Base-by-base conservation (phyloP, 2,329 filamentous ascomycete genomes). In the Furcasterigmium sp. region DNA sequence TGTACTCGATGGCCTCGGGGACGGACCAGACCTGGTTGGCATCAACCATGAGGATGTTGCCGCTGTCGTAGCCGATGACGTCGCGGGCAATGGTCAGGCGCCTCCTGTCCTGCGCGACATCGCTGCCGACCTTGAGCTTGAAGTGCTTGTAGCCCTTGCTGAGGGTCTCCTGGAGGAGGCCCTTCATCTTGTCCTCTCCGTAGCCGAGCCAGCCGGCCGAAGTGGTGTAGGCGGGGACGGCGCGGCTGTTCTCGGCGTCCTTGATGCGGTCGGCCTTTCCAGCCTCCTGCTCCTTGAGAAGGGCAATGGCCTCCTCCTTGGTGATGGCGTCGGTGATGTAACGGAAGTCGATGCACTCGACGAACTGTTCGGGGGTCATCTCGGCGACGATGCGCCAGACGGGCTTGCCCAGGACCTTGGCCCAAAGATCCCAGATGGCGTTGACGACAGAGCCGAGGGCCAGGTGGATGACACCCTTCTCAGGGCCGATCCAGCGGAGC, bases 321-420 rank as follows among this genome's bases (percentile, higher is more conserved):
- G 89, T 95, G 52, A 95, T 74, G n/a, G 88, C 89, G 65, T 95
- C 90, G 19, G 87, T 93, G 63, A 95, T 94, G 68, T 96, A 95
- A 39, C 90, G 78, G 72, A 95, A 96, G 68, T 95, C 91, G 60
- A 96, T 91, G 68, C 90, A 91, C 46, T 75, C 68, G 41, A 95
- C 89, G 41, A 94, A 80, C 68, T 95, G 84, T 66, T 93, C 85
- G 1, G 90, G 88, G 4, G 76, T 84, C 87, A 95, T 94, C 53
- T 95, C 90, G 10, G 86, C 85, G 19, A 96, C 85, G 49, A 96
- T 84, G 46, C 82, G 78, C 91, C 90, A 95, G 13, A 95, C 87
- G 4, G 90, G 91, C 72, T 95, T 95, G 51, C 78, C 75, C 28
- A 93, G 78, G 3, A 77, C 77, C 70, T 94, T 95, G 43, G 87